These are phyloP conservation scores for Cephaloascus albidus DNA, from an alignment of 805 yeast genomes.

Conservation along the genomic window DNA sequence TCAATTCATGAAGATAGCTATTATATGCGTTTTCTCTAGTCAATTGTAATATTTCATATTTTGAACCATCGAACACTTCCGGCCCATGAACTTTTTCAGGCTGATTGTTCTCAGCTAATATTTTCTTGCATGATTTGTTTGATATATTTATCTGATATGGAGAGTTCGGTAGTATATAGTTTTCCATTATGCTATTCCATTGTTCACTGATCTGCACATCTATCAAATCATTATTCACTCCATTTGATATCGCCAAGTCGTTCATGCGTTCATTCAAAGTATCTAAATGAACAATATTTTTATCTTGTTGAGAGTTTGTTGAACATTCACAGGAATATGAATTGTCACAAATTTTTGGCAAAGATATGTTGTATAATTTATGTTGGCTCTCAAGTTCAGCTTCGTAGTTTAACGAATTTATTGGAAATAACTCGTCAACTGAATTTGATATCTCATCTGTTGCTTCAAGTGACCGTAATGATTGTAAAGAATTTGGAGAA, in stretches of 20 bases:
- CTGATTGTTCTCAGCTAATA: constrained; percentile 13
- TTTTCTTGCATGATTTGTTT: constrained; percentile 18
- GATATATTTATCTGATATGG: constrained; percentile 42
- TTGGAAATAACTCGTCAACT: not conserved
- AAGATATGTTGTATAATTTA: not conserved
- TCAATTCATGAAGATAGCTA: not conserved
- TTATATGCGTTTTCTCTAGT: constrained; percentile 25
- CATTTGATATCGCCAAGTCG: too few relatives aligned
- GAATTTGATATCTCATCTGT: not conserved
- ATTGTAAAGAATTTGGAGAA: constrained; percentile 12
- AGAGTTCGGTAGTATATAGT: constrained; percentile 31
- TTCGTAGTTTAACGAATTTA: not conserved
- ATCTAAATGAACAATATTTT: not conserved
- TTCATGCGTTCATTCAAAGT: not conserved
- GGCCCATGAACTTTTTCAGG: constrained; percentile 16
- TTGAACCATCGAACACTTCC: constrained; percentile 14
- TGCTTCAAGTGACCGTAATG: not conserved
- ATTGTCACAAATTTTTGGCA: not conserved
- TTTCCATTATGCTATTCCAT: constrained; percentile 27
- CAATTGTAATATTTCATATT: constrained; percentile 20
- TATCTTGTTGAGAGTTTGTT: not conserved
- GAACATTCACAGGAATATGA: not conserved
- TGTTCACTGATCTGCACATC: constrained; percentile 11
- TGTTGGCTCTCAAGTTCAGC: not conserved
- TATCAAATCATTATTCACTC: not conserved